A percentile compares a stretch with the other conserved stretches of the same genome.
phyloP scores from a whole-genome alignment of 176 grass and related monocot species.

The Carex kokanica region DNA sequence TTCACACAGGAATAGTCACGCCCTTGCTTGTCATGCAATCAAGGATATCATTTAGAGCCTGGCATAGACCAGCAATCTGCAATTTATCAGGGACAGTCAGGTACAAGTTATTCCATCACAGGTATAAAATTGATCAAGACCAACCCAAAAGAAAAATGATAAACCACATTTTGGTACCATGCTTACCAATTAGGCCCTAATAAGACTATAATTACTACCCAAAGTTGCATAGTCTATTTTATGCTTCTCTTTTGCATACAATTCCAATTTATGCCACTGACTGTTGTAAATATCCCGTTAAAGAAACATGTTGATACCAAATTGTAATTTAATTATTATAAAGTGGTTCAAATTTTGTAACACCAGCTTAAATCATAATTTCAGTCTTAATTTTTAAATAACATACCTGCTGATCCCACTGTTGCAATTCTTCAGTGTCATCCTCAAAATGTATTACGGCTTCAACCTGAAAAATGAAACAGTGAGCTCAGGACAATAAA shows the following conservation, averaged over 20 bases:
- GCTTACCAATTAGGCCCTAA: neutral
- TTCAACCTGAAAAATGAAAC: constrained; percentile 58
- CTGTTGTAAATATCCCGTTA: neutral
- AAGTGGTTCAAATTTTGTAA: neutral
- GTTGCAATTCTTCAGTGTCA: constrained; percentile 85
- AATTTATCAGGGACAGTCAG: neutral
- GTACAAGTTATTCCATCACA: neutral
- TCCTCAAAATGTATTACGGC: constrained; percentile 98
- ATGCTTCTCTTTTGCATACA: neutral
- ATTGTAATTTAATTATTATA: neutral
- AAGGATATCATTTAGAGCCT: constrained; percentile 93
- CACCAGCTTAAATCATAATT: neutral
- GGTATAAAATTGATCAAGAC: neutral
- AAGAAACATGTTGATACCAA: neutral
- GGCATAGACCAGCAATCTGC: constrained; percentile 88
- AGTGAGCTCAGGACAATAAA: neutral
- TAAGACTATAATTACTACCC: neutral
- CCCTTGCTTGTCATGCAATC: constrained; percentile 91
- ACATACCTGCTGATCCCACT: constrained; percentile 95
- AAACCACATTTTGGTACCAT: neutral
- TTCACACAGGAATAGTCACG: constrained; percentile 60
- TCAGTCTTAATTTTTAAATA: neutral
- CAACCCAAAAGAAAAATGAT: neutral
- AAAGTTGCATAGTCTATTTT: neutral
- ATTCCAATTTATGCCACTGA: neutral